Evolutionary conservation across 306 rosid species (phyloP).

Genomic region (Glycine latifolia): DNA sequence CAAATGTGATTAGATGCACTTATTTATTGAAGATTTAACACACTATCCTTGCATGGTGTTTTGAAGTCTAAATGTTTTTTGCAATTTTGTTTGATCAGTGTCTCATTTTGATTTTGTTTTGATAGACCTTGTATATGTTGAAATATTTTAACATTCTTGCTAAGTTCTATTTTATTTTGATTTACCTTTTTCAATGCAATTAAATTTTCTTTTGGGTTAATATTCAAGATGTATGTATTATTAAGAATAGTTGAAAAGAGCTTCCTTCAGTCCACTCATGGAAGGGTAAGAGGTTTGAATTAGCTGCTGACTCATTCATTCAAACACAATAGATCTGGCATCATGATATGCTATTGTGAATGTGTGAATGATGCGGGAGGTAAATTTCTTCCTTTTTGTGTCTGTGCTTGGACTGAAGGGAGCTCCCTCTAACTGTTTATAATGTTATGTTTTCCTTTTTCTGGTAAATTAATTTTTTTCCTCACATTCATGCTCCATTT

Average conservation of each 20-base stretch:
- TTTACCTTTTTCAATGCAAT: not conserved
- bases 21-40: not conserved
- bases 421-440: constrained; percentile 76
- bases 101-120: not conserved
- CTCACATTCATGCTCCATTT: not conserved
- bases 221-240: not conserved
- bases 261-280: constrained; percentile 97
- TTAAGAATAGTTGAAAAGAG: constrained; percentile 69
- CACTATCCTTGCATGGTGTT: not conserved
- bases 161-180: not conserved
- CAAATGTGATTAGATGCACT: not conserved
- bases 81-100: not conserved
- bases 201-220: not conserved
- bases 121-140: constrained; percentile 11
- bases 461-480: not conserved
- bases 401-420: constrained; percentile 99
- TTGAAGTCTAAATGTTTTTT: constrained; percentile 12
- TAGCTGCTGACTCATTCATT: constrained; percentile 98
- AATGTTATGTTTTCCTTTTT: constrained; percentile 13
- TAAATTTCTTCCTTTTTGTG: constrained; percentile 69
- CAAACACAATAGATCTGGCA: constrained; percentile 73
- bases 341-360: constrained; percentile 59
- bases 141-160: not conserved
- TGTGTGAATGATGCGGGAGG: constrained; percentile 97
- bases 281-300: constrained; percentile 72